phyloP scores from a whole-genome alignment of 2,329 filamentous ascomycete species.

The Endoconidiophora laricicola region DNA sequence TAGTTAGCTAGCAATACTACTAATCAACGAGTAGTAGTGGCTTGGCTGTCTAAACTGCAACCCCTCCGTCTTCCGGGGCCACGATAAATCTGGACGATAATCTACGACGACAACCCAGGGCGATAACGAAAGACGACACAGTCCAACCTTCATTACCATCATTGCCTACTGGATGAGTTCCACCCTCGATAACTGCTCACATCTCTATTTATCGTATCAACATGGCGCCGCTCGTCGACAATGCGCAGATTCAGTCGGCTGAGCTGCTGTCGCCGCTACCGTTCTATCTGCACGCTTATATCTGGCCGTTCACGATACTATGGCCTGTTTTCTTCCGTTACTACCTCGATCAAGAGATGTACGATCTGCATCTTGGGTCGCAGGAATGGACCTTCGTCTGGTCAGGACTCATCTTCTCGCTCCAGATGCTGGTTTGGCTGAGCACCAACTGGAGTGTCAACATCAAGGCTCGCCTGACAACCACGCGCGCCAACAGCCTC shows the following conservation, averaged over 20 bases:
- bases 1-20: too few species aligned
- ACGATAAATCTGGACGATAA: neutral
- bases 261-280: conserved; percentile 79
- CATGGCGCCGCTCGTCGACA: conserved; percentile 77
- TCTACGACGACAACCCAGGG: too few species aligned
- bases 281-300: conserved; percentile 64
- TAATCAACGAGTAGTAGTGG: too few species aligned
- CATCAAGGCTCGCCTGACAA: conserved; percentile 65
- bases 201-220: neutral
- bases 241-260: conserved; percentile 72
- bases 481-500: conserved; percentile 51
- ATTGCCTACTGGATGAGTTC: neutral
- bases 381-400: conserved; percentile 98
- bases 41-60: too few species aligned
- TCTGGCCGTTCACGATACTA: conserved; percentile 81
- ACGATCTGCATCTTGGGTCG: conserved; percentile 82
- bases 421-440: conserved; percentile 81
- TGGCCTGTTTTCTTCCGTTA: conserved; percentile 87
- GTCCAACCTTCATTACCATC: too few species aligned
- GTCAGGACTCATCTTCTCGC: conserved; percentile 70
- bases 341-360: conserved; percentile 68
- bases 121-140: too few species aligned
- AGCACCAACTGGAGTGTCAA: conserved; percentile 97
- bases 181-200: neutral
- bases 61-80: neutral